Conservation (phyloP, 176 grass and related monocot species). For the Eleusine coracana region DNA sequence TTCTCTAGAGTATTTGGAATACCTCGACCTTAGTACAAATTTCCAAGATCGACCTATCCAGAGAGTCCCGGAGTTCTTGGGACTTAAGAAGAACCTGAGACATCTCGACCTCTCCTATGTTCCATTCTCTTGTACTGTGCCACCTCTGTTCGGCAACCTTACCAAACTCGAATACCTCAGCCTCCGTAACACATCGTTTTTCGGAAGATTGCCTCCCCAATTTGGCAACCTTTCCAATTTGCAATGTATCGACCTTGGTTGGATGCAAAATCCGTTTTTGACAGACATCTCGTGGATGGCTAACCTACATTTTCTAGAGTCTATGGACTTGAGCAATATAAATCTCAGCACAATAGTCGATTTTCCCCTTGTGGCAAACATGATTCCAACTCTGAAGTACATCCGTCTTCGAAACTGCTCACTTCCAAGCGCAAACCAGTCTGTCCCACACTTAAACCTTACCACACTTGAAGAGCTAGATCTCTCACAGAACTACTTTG, state of each 20-base stretch:
- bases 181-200: no score
- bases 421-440: not conserved
- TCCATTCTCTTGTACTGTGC: no score
- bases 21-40: no score
- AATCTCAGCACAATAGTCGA: not conserved
- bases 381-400: slow-evolving; percentile 21
- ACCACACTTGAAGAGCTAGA: slow-evolving; percentile 25
- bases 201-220: no score
- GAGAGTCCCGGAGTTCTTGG: no score
- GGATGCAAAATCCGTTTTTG: not conserved
- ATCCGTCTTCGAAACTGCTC: not conserved
- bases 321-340: not conserved
- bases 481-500: not conserved
- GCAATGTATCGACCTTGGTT: not conserved
- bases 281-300: not conserved
- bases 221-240: not conserved
- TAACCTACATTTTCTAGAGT: not conserved
- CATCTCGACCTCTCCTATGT: no score
- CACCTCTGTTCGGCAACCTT: no score
- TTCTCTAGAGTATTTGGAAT: no score
- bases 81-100: no score
- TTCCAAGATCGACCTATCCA: no score
- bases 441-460: not conserved
- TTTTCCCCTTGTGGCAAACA: not conserved
- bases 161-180: no score